phyloP scores from a whole-genome alignment of 176 grass and related monocot species.

The Zoysia pacifica region DNA sequence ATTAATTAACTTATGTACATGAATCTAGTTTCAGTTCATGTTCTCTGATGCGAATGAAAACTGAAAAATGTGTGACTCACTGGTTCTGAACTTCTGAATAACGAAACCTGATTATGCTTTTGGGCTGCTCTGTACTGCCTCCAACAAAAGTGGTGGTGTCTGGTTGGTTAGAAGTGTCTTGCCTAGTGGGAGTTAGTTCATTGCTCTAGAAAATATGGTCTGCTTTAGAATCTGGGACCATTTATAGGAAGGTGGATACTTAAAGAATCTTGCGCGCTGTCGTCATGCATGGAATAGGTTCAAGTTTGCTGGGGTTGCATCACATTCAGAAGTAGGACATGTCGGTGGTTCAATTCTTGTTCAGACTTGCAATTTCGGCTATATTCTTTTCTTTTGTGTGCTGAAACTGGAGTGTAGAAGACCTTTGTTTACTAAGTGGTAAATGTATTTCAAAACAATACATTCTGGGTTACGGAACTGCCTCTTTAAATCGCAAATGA shows the following conservation, averaged over 20 bases:
- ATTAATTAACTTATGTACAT: neutral
- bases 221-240: slow-evolving; percentile 21
- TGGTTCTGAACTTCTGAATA: slow-evolving; percentile 10
- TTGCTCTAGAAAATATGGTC: slow-evolving; percentile 24
- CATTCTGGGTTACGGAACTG: neutral
- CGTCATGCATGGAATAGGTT: slow-evolving; percentile 37
- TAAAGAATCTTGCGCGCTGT: slow-evolving; percentile 16
- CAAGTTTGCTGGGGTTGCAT: slow-evolving; percentile 25
- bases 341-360: slow-evolving; percentile 15
- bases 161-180: slow-evolving; percentile 23
- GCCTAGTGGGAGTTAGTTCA: slow-evolving; percentile 32
- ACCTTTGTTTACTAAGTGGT: neutral
- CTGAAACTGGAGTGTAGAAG: neutral
- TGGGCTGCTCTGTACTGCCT: slow-evolving; percentile 2
- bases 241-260: slow-evolving; percentile 39
- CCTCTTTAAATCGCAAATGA: neutral
- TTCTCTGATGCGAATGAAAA: slow-evolving; percentile 2
- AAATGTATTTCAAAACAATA: neutral
- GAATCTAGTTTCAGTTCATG: neutral
- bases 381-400: slow-evolving; percentile 22
- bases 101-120: slow-evolving; percentile 20
- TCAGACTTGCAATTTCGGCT: neutral
- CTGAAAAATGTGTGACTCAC: neutral
- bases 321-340: neutral
- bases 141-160: neutral